Percentiles rank a stretch among this genome's conserved stretches.
Evolutionary conservation across 192 early-diverging fungal species (phyloP).

Genomic region (Piromyces sp.): DNA sequence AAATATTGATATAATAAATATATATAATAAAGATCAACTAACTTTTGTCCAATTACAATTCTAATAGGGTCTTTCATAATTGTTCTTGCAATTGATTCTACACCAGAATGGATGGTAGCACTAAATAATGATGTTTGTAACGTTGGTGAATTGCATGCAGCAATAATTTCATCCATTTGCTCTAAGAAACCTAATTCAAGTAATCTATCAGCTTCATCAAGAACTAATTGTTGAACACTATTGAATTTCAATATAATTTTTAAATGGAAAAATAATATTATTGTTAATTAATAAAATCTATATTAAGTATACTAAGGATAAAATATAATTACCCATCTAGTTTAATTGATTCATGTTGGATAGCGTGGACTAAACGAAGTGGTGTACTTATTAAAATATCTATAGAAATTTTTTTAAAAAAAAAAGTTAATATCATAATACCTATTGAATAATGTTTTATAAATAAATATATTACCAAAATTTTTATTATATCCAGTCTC

Average conservation of each 20-base stretch:
- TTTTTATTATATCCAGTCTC: conserved; percentile 46
- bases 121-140: conserved; percentile 77
- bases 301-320: background rate
- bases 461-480: conserved; percentile 25
- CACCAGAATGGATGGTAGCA: conserved; percentile 79
- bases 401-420: too few relatives aligned
- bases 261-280: too few relatives aligned
- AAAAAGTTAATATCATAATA: too few relatives aligned
- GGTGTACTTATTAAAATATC: conserved; percentile 93
- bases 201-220: conserved; percentile 74
- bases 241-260: too few relatives aligned
- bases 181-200: conserved; percentile 70
- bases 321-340: conserved; percentile 35
- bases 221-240: conserved; percentile 48
- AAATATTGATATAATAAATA: too few relatives aligned
- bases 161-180: conserved; percentile 74
- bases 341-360: conserved; percentile 60
- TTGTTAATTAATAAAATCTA: too few relatives aligned
- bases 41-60: conserved; percentile 71
- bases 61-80: conserved; percentile 83
- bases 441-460: too few relatives aligned
- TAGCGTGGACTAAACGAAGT: conserved; percentile 69
- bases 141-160: conserved; percentile 48
- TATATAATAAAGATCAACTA: background rate
- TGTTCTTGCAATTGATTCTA: conserved; percentile 77